Percentiles rank a stretch among this genome's conserved stretches.
phyloP scores from a whole-genome alignment of 805 yeast genomes.

The Schwanniomyces yamadae region DNA sequence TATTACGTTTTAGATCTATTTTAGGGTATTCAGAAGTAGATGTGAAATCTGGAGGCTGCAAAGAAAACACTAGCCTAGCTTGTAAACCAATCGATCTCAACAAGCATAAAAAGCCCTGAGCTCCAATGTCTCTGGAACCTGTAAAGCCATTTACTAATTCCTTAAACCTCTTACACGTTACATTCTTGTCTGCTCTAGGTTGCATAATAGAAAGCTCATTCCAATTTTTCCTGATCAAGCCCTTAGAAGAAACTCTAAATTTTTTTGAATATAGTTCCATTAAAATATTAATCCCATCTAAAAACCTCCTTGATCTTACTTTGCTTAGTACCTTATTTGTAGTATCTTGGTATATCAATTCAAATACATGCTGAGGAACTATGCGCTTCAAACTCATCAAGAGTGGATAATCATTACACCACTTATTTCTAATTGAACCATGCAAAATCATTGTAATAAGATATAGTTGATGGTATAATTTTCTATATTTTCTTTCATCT shows the following conservation, averaged over 20 bases:
- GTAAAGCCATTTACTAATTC: slow-evolving; percentile 41
- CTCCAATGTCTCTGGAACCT: slow-evolving; percentile 78
- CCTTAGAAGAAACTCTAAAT: slow-evolving; percentile 48
- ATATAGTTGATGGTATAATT: slow-evolving; percentile 55
- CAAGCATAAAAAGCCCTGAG: slow-evolving; percentile 83
- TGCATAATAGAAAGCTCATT: slow-evolving; percentile 24
- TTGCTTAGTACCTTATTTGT: slow-evolving; percentile 15
- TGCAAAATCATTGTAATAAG: slow-evolving; percentile 62
- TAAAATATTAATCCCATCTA: slow-evolving; percentile 73
- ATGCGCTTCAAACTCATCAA: slow-evolving; percentile 39
- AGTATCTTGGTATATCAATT: slow-evolving; percentile 39
- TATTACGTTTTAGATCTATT: slow-evolving; percentile 18
- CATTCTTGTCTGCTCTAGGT: slow-evolving; percentile 17
- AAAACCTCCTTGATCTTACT: slow-evolving; percentile 61
- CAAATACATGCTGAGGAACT: slow-evolving; percentile 48
- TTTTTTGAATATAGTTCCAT: slow-evolving; percentile 60
- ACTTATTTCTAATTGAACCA: slow-evolving; percentile 65
- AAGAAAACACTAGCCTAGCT: slow-evolving; percentile 73
- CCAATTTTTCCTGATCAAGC: slow-evolving; percentile 38
- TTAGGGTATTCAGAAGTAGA: slow-evolving; percentile 17
- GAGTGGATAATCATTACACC: slow-evolving; percentile 60
- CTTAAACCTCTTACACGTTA: slow-evolving; percentile 44
- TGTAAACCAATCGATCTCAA: slow-evolving; percentile 68
- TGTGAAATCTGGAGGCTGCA: slow-evolving; percentile 90
- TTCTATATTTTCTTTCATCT: slow-evolving; percentile 57